Evolutionary conservation across 768 basidiomycete species (phyloP).

Genomic region (Suillus fuscotomentosus): DNA sequence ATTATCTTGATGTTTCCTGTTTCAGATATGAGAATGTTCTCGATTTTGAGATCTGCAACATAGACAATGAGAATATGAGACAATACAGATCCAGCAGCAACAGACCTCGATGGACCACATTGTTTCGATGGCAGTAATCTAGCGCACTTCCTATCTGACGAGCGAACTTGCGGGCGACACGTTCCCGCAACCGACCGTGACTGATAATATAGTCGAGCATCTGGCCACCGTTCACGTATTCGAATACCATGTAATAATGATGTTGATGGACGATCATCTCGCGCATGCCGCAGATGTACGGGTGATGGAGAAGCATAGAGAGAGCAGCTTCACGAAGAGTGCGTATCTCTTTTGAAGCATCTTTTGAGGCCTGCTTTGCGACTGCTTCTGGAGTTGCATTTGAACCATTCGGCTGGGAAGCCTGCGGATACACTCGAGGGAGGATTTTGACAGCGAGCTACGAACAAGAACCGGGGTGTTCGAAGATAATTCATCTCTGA

Average conservation of each 20-base stretch:
- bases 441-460: constrained; percentile 99
- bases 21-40: constrained; percentile 98
- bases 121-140: constrained; percentile 96
- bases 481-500: not conserved
- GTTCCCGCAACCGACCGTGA: constrained; percentile 91
- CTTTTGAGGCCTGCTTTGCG: constrained; percentile 82
- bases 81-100: constrained; percentile 13
- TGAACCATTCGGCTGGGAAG: constrained; percentile 47
- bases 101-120: constrained; percentile 90
- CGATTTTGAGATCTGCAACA: constrained; percentile 87
- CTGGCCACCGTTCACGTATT: constrained; percentile 98
- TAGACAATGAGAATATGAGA: constrained; percentile 5
- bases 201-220: constrained; percentile 99
- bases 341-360: constrained; percentile 94
- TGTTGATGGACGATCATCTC: constrained; percentile 98
- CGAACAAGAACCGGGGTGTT: not conserved
- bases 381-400: constrained; percentile 51
- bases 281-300: constrained; percentile 99
- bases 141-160: constrained; percentile 95
- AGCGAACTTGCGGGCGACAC: constrained; percentile 96
- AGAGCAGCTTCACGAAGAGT: constrained; percentile 95
- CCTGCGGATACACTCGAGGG: constrained; percentile 73
- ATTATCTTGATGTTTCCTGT: constrained; percentile 99
- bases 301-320: constrained; percentile 94
- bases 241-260: constrained; percentile 99